These are phyloP conservation scores for Pseudozyma sp. DNA, from an alignment of 1,284 basidiomycete genomes.

Conservation along the genomic window DNA sequence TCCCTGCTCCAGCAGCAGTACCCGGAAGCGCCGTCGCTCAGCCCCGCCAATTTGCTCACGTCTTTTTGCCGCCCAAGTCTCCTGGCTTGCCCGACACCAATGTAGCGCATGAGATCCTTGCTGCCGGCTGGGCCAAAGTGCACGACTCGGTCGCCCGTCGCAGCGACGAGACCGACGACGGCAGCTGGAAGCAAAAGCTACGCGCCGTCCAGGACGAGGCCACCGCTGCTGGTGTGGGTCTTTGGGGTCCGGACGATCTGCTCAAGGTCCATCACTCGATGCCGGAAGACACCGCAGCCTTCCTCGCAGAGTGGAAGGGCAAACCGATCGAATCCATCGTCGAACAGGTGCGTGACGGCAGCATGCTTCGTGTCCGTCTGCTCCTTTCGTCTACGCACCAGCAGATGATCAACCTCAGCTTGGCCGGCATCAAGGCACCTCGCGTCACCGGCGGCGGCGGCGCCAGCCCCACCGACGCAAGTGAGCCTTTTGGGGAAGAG, in stretches of 20 bases:
- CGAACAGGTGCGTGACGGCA: slow-evolving; percentile 93
- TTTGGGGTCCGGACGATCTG: slow-evolving; percentile 84
- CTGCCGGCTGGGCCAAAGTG: slow-evolving; percentile 89
- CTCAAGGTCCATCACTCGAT: slow-evolving; percentile 76
- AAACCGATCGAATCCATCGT: slow-evolving; percentile 88
- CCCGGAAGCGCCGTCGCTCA: slow-evolving; percentile 77
- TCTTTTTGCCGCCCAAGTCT: slow-evolving; percentile 59
- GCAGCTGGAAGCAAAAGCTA: slow-evolving; percentile 77
- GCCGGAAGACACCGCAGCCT: slow-evolving; percentile 87
- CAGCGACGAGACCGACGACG: slow-evolving; percentile 71
- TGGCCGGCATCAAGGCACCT: slow-evolving; percentile 63
- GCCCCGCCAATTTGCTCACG: slow-evolving; percentile 60
- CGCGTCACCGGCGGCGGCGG: slow-evolving; percentile 58
- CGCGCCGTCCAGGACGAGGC: slow-evolving; percentile 83
- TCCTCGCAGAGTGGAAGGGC: slow-evolving; percentile 90
- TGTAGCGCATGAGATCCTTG: slow-evolving; percentile 78
- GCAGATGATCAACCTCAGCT: slow-evolving; percentile 78
- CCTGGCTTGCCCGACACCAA: slow-evolving; percentile 62
- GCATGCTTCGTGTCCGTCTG: slow-evolving; percentile 87
- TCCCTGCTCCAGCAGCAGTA: slow-evolving; percentile 75
- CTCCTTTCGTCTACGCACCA: slow-evolving; percentile 88
- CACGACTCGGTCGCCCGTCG: slow-evolving; percentile 78
- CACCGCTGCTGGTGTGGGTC: slow-evolving; percentile 79
- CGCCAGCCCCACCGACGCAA: slow-evolving; percentile 49
- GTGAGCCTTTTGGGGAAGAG: slow-evolving; percentile 71